Evolutionary conservation across 2,329 filamentous ascomycete species (phyloP).

Genomic region (Thermothelomyces thermophilus): DNA sequence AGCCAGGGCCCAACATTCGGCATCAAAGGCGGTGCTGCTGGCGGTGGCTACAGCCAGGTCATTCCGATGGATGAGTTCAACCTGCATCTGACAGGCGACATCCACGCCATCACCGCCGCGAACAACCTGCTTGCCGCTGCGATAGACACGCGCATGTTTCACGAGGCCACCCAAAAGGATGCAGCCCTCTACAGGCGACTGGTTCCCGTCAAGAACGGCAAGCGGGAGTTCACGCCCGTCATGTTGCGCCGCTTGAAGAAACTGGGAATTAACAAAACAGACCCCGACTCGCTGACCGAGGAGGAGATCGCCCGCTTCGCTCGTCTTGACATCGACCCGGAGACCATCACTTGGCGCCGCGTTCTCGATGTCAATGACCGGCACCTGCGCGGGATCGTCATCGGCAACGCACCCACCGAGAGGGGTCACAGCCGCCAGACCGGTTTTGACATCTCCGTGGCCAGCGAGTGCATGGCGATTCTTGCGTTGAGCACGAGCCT

Average conservation of each 20-base stretch:
- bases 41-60: conserved; percentile 96
- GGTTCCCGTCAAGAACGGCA: conserved; percentile 84
- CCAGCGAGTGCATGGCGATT: conserved; percentile 97
- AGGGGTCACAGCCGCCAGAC: conserved; percentile 84
- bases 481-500: conserved; percentile 86
- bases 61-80: conserved; percentile 99
- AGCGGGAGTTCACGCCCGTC: conserved; percentile 76
- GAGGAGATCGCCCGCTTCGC: conserved; percentile 86
- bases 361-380: conserved; percentile 97
- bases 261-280: conserved; percentile 90
- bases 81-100: conserved; percentile 92
- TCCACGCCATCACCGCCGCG: conserved; percentile 92
- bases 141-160: conserved; percentile 97
- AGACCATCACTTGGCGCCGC: conserved; percentile 94
- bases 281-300: conserved; percentile 81
- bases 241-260: conserved; percentile 94
- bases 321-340: conserved; percentile 91
- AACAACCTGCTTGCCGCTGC: conserved; percentile 96
- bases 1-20: conserved; percentile 97
- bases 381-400: conserved; percentile 80
- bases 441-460: conserved; percentile 95
- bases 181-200: conserved; percentile 79
- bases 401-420: conserved; percentile 84
- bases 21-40: conserved; percentile 96
- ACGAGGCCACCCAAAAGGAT: conserved; percentile 93